A percentile compares a stretch with the other conserved stretches of the same genome.
Evolutionary conservation across 257 asterid species (phyloP).

Genomic region (Solanum microdontum): DNA sequence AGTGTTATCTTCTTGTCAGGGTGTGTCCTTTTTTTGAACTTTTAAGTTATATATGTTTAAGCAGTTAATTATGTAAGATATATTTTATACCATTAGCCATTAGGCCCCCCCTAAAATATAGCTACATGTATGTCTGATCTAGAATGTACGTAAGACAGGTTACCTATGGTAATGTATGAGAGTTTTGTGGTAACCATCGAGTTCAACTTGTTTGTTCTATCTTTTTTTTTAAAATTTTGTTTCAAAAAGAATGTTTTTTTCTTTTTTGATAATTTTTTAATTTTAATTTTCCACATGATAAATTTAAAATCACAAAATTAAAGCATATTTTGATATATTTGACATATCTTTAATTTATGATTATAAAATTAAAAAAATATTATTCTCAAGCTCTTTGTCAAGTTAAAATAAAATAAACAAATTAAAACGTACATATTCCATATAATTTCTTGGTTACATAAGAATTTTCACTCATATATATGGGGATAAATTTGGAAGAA

Average conservation of each 20-base stretch:
- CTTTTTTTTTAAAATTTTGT: rapidly evolving
- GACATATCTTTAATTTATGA: too few species aligned
- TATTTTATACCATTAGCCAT: not conserved
- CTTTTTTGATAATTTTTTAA: not conserved
- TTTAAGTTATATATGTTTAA: not conserved
- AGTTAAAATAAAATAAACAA: too few species aligned
- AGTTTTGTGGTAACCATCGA: not conserved
- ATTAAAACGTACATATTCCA: not conserved
- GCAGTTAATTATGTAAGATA: not conserved
- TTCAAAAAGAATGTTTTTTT: too few species aligned
- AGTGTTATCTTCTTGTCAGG: not conserved
- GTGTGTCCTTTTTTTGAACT: not conserved
- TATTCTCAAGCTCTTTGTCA: too few species aligned
- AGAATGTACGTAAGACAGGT: not conserved
- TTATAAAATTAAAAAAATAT: too few species aligned
- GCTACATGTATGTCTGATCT: not conserved
- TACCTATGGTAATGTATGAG: not conserved
- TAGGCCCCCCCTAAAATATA: not conserved
- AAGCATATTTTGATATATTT: too few species aligned
- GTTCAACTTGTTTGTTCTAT: too few species aligned
- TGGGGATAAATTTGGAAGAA: too few species aligned
- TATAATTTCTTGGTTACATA: not conserved
- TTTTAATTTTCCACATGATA: too few species aligned
- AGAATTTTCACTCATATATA: not conserved
- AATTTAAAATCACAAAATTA: too few species aligned